Conservation (phyloP, 441 rosid species). For the California macrophylla region DNA sequence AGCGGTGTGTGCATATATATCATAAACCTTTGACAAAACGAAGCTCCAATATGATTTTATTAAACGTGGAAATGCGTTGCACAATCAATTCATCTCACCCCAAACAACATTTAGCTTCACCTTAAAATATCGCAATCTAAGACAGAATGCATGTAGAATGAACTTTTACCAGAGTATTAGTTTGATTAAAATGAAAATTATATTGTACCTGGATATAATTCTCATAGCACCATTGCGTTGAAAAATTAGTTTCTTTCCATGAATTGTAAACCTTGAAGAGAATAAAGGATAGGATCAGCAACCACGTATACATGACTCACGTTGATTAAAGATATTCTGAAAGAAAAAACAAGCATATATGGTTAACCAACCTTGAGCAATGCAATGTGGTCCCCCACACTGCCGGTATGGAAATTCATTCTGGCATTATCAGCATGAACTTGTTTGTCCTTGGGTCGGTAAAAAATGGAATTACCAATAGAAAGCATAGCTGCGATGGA, state of each 20-base stretch:
- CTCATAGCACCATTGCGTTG: conserved; percentile 97
- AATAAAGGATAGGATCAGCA: conserved; percentile 9
- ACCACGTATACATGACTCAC: not conserved
- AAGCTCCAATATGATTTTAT: not conserved
- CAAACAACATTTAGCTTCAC: not conserved
- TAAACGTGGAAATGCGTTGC: not conserved
- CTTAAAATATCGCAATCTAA: not conserved
- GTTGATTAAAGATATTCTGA: not conserved
- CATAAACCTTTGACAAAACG: not conserved
- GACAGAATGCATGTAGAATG: not conserved
- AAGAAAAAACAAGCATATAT: not conserved
- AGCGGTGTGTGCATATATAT: not conserved
- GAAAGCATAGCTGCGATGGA: conserved; percentile 93
- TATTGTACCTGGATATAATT: conserved; percentile 78
- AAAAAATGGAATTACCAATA: conserved; percentile 82
- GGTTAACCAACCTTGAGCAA: conserved; percentile 63
- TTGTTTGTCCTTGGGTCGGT: conserved; percentile 94
- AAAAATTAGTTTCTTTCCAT: conserved; percentile 92
- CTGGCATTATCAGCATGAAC: conserved; percentile 95
- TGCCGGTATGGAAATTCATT: conserved; percentile 84
- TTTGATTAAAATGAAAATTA: not conserved
- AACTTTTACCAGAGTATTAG: not conserved
- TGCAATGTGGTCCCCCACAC: conserved; percentile 92
- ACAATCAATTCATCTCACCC: not conserved
- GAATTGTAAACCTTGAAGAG: conserved; percentile 65